These are phyloP conservation scores for Candida sanyiensis DNA, from an alignment of 805 yeast species.

Conservation along the genomic window DNA sequence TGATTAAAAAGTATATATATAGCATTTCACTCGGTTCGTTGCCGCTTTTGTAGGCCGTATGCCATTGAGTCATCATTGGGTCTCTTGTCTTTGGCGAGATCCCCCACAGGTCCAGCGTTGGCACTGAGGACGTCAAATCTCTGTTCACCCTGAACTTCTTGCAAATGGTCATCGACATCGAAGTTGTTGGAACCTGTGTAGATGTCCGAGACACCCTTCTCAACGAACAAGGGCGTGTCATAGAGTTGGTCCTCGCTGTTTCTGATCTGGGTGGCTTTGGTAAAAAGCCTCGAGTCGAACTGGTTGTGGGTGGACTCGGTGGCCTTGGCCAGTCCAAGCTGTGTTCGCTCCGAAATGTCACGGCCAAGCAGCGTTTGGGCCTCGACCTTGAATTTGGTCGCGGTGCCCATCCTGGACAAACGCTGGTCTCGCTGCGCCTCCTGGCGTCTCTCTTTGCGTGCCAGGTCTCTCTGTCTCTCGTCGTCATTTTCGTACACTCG, in stretches of 20 bases:
- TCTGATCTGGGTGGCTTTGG: conserved; percentile 37
- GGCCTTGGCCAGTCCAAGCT: conserved; percentile 42
- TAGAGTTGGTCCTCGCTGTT: conserved; percentile 46
- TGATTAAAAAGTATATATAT: conserved; percentile 1
- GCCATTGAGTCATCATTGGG: conserved; percentile 14
- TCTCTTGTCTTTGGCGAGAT: conserved; percentile 23
- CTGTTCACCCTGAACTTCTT: conserved; percentile 16
- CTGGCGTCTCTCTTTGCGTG: conserved; percentile 40
- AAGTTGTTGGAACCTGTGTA: conserved; percentile 35
- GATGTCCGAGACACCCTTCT: conserved; percentile 44
- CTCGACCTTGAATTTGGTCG: conserved; percentile 35
- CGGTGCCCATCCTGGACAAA: conserved; percentile 39
- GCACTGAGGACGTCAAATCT: conserved; percentile 16
- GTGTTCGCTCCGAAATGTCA: conserved; percentile 52
- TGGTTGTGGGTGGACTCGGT: conserved; percentile 34
- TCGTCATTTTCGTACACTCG: no score
- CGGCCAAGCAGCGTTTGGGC: conserved; percentile 41
- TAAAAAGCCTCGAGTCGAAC: conserved; percentile 55
- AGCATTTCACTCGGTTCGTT: conserved; percentile 9
- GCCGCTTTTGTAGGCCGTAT: conserved; percentile 24
- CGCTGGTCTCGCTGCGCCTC: conserved; percentile 44
- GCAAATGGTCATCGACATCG: conserved; percentile 17
- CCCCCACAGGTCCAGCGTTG: conserved; percentile 40
- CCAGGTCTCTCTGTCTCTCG: no score
- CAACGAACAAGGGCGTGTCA: conserved; percentile 53